phyloP scores from a whole-genome alignment of 306 rosid genomes.

The Dryas drummondii region DNA sequence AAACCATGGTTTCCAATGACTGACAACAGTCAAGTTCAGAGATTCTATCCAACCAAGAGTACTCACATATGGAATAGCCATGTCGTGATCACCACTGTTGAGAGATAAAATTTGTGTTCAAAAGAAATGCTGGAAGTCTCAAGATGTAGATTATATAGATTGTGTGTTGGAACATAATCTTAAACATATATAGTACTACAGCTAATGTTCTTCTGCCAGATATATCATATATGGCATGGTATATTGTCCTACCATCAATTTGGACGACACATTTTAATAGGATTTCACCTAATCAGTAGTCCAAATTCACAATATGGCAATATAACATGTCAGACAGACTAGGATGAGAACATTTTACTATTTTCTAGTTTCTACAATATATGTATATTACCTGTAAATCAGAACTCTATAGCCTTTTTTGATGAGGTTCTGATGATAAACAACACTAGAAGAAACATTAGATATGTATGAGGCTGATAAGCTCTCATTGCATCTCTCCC shows the following conservation, averaged over 20 bases:
- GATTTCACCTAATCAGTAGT: no score
- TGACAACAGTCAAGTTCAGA: conserved; percentile 35
- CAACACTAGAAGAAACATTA: conserved; percentile 16
- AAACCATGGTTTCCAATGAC: conserved; percentile 55
- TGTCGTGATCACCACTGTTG: conserved; percentile 50
- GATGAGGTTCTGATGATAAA: conserved; percentile 27
- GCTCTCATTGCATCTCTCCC: conserved; percentile 31
- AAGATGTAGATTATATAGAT: neutral
- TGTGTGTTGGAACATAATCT: neutral
- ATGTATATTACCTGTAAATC: conserved; percentile 31
- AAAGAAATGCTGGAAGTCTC: neutral
- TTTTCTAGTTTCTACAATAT: no score
- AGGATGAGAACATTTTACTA: no score
- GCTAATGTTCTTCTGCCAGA: no score
- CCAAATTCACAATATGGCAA: no score
- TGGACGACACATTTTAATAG: no score
- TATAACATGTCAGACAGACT: no score
- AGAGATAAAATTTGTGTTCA: neutral
- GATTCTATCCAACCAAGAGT: conserved; percentile 51
- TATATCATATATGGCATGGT: no score
- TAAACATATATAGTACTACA: no score
- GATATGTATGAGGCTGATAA: conserved; percentile 7
- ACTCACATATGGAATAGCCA: conserved; percentile 25
- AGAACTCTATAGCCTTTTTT: conserved; percentile 28
- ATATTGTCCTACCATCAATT: neutral